Evolutionary conservation across 805 yeast species (phyloP).

Genomic region (Candida verbasci): DNA sequence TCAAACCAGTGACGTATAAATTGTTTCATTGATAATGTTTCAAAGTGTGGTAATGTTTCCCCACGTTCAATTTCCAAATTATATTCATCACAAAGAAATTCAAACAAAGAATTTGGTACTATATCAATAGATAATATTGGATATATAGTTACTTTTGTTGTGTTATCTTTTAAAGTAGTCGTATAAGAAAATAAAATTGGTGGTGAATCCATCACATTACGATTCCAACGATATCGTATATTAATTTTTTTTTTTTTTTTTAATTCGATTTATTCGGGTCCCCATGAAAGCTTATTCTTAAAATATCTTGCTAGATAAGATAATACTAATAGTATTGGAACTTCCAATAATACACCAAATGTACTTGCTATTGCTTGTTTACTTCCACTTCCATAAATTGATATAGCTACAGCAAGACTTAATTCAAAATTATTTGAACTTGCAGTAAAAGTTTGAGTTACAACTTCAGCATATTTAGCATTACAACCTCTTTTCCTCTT

Average conservation of each 20-base stretch:
- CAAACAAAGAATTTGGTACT: conserved; percentile 73
- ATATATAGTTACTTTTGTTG: conserved; percentile 88
- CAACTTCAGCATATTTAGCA: conserved; percentile 37
- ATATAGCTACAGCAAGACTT: conserved; percentile 50
- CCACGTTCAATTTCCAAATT: conserved; percentile 90
- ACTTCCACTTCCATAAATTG: conserved; percentile 49
- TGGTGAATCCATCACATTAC: conserved; percentile 5
- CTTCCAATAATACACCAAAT: conserved; percentile 57
- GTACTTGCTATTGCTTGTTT: conserved; percentile 56
- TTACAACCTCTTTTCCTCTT: conserved; percentile 27
- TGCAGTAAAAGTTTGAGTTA: conserved; percentile 54
- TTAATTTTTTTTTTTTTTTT: background rate
- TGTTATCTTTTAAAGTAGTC: conserved; percentile 78
- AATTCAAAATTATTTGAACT: conserved; percentile 57
- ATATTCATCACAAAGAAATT: conserved; percentile 85
- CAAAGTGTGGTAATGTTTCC: conserved; percentile 82
- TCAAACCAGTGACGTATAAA: conserved; percentile 89
- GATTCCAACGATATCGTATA: conserved; percentile 41
- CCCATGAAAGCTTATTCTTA: conserved; percentile 22
- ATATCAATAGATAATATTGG: conserved; percentile 68
- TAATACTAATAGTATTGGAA: conserved; percentile 44
- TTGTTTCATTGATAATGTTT: conserved; percentile 67
- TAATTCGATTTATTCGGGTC: background rate
- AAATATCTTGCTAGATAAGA: conserved; percentile 35
- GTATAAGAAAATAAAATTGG: conserved; percentile 56